Percentiles rank a stretch among this genome's conserved stretches.
Conservation (phyloP, 1,284 basidiomycete species). For the Pascua guehoae region DNA sequence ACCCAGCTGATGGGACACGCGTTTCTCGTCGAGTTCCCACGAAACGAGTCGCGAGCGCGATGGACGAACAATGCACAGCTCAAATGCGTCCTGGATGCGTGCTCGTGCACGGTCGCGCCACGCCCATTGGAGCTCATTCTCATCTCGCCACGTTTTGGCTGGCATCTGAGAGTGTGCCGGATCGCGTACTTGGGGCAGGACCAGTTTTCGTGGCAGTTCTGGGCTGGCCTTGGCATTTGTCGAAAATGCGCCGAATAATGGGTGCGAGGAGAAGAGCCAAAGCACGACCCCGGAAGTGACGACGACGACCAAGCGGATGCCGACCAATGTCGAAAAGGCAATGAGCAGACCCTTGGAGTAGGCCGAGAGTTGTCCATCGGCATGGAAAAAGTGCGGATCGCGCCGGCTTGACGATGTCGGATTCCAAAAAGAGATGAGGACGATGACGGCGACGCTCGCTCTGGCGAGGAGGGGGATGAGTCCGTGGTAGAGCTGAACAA, state of each 20-base stretch:
- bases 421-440: constrained; percentile 63
- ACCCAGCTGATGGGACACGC: too few relatives aligned
- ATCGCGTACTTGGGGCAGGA: constrained; percentile 14
- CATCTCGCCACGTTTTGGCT: constrained; percentile 47
- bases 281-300: constrained; percentile 64
- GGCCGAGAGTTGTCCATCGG: constrained; percentile 61
- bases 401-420: constrained; percentile 47
- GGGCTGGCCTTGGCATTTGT: too few relatives aligned
- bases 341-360: constrained; percentile 71
- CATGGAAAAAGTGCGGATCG: constrained; percentile 68
- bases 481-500: constrained; percentile 74
- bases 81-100: constrained; percentile 70
- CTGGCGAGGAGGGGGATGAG: constrained; percentile 72
- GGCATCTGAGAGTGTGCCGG: constrained; percentile 31
- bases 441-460: constrained; percentile 64
- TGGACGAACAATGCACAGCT: constrained; percentile 60
- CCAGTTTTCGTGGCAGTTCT: neutral
- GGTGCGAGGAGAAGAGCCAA: constrained; percentile 52
- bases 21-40: neutral
- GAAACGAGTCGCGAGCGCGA: neutral
- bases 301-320: constrained; percentile 63
- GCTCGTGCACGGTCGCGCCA: constrained; percentile 69
- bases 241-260: constrained; percentile 8
- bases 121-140: constrained; percentile 57
- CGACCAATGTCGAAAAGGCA: constrained; percentile 71